A percentile compares a stretch with the other conserved stretches of the same genome.
phyloP scores from a whole-genome alignment of 2,329 filamentous ascomycete species.

The Cladosporium colombiae region DNA sequence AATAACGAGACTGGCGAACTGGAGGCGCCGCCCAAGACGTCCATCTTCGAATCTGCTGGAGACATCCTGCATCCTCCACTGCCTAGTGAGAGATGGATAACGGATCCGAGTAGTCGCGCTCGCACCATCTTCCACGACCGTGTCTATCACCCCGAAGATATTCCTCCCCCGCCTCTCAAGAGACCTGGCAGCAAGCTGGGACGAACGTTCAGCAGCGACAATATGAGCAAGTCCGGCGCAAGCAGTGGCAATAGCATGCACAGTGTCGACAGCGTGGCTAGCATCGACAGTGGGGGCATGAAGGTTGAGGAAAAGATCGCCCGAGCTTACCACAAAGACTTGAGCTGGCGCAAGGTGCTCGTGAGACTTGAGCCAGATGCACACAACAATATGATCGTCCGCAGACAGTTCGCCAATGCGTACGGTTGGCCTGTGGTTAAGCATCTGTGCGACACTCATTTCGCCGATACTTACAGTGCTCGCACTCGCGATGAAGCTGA shows the following conservation, averaged over 20 bases:
- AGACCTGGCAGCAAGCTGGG: constrained; percentile 33
- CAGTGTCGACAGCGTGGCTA: constrained; percentile 58
- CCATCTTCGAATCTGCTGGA: constrained; percentile 91
- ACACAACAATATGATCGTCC: constrained; percentile 97
- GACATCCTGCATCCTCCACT: constrained; percentile 89
- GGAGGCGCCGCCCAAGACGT: constrained; percentile 78
- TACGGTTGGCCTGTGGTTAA: constrained; percentile 97
- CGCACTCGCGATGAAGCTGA: constrained; percentile 68
- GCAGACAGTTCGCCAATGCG: constrained; percentile 94
- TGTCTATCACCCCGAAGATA: constrained; percentile 90
- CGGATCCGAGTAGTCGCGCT: constrained; percentile 77
- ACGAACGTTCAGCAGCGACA: constrained; percentile 39
- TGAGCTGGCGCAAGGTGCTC: constrained; percentile 95
- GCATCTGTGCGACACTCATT: constrained; percentile 92
- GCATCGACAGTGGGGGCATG: constrained; percentile 67
- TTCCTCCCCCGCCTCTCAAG: constrained; percentile 72
- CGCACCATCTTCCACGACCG: constrained; percentile 96
- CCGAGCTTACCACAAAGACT: constrained; percentile 84
- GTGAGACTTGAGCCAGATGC: constrained; percentile 95
- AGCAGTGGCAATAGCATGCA: constrained; percentile 44
- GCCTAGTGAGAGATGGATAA: constrained; percentile 76
- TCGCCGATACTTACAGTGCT: constrained; percentile 71
- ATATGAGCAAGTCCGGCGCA: constrained; percentile 41
- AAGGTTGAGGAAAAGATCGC: constrained; percentile 98
- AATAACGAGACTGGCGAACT: constrained; percentile 40